These are phyloP conservation scores for Botrytis porri DNA, from an alignment of 2,329 filamentous ascomycete species.

Conservation along the genomic window DNA sequence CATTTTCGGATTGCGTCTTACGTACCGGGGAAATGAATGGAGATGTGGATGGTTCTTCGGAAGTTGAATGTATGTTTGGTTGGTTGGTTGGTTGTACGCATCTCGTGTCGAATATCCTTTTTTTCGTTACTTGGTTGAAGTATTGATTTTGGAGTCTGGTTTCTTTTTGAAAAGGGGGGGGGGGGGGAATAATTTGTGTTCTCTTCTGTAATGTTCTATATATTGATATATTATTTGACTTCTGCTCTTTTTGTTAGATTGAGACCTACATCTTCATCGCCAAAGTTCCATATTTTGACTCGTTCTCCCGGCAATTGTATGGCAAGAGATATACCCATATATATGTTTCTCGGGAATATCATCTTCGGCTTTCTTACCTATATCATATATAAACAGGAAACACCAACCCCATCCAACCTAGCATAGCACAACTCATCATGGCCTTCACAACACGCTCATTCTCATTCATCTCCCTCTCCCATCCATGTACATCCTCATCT, in stretches of 20 bases:
- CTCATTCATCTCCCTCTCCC: not conserved
- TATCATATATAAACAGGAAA: not conserved
- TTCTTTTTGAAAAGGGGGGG: too few species aligned
- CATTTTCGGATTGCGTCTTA: not conserved
- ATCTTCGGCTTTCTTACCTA: not conserved
- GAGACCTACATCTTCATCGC: not conserved
- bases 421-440: not conserved
- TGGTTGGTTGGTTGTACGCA: not conserved
- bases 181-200: not conserved
- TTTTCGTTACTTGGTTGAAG: too few species aligned
- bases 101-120: not conserved
- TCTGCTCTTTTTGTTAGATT: not conserved
- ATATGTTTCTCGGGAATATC: not conserved
- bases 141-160: too few species aligned
- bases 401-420: not conserved
- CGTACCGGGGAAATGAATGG: not conserved
- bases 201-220: not conserved
- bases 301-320: rapidly evolving
- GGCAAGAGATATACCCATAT: not conserved
- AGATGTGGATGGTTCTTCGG: not conserved
- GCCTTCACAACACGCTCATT: not conserved
- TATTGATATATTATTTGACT: not conserved
- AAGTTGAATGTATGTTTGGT: not conserved
- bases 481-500: not conserved
- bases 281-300: not conserved